Conservation (phyloP, 805 yeast genomes). For the Candida maris region DNA sequence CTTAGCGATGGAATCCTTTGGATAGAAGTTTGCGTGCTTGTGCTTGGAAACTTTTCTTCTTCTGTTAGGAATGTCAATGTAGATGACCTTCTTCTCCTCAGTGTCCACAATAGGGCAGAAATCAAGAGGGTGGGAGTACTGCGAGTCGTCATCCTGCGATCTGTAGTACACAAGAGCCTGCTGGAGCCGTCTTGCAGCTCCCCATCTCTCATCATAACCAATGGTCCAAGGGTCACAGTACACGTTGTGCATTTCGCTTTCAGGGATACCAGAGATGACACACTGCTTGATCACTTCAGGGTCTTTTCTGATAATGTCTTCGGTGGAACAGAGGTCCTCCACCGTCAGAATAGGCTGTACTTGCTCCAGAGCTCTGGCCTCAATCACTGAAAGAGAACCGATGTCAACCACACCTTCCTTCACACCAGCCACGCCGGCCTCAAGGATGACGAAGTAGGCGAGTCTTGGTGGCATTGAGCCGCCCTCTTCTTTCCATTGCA, state of each 20-base stretch:
- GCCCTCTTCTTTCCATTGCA: slow-evolving; percentile 59
- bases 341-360: slow-evolving; percentile 75
- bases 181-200: slow-evolving; percentile 67
- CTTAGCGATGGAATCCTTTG: slow-evolving; percentile 57
- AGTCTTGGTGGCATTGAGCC: slow-evolving; percentile 66
- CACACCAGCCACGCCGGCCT: slow-evolving; percentile 55
- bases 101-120: slow-evolving; percentile 81
- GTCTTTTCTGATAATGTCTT: slow-evolving; percentile 63
- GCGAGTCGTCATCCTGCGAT: slow-evolving; percentile 69
- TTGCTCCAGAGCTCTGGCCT: slow-evolving; percentile 48
- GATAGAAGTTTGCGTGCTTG: slow-evolving; percentile 69
- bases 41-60: slow-evolving; percentile 69
- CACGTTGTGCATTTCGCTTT: slow-evolving; percentile 53
- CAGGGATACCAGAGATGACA: slow-evolving; percentile 64
- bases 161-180: slow-evolving; percentile 81
- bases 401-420: slow-evolving; percentile 70
- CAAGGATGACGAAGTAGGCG: slow-evolving; percentile 62
- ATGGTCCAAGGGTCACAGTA: slow-evolving; percentile 69
- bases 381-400: slow-evolving; percentile 42
- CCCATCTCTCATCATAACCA: slow-evolving; percentile 70
- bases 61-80: slow-evolving; percentile 69
- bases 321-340: slow-evolving; percentile 60
- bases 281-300: slow-evolving; percentile 73
- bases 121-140: slow-evolving; percentile 67
- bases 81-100: slow-evolving; percentile 63